These are phyloP conservation scores for Silene latifolia DNA, from an alignment of 148 eudicot species.

Conservation along the genomic window DNA sequence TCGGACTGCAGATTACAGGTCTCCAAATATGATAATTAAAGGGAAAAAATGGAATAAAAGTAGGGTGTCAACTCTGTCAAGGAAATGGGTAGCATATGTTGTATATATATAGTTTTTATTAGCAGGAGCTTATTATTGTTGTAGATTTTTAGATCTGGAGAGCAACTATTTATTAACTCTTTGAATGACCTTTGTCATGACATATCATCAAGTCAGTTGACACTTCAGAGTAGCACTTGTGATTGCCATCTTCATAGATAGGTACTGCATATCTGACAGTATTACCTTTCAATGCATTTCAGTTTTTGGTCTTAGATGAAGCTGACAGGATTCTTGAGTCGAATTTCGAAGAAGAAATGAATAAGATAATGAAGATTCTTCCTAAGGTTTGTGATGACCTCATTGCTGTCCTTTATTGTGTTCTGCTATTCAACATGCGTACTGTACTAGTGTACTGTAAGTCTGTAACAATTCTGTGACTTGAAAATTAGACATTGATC, in stretches of 20 bases:
- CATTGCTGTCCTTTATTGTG: not conserved
- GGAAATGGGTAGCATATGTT: not conserved
- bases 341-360: conserved; percentile 94
- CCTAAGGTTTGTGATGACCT: conserved; percentile 59
- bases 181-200: not conserved
- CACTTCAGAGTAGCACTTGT: not conserved
- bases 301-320: conserved; percentile 87
- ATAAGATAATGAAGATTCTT: conserved; percentile 68
- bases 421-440: not conserved
- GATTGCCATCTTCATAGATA: not conserved
- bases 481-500: not conserved
- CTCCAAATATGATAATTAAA: not conserved
- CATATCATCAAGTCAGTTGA: not conserved
- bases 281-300: conserved; percentile 26
- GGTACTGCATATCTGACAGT: not conserved
- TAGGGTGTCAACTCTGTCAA: not conserved
- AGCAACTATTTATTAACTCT: not conserved
- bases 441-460: not conserved
- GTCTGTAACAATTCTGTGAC: not conserved
- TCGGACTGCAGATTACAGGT: not conserved
- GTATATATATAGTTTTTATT: too few relatives aligned
- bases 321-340: conserved; percentile 92
- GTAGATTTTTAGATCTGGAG: not conserved
- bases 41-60: not conserved
- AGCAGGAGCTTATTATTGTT: not conserved